phyloP scores from a whole-genome alignment of 345 rosid genomes.

The Euclidium syriacum region DNA sequence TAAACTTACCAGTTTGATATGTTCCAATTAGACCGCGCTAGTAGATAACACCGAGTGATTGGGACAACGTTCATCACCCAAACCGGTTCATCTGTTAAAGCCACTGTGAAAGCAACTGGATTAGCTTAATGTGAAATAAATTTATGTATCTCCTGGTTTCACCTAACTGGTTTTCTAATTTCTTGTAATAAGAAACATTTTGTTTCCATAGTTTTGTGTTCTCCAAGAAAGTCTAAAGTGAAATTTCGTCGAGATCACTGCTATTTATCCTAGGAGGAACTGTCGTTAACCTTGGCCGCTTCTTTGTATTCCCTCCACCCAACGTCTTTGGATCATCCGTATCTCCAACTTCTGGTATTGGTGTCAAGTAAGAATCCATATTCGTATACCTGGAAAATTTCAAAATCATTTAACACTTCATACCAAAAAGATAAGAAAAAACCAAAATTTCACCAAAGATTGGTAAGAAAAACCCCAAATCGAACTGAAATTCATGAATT shows the following conservation, averaged over 20 bases:
- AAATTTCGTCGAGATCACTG: slow-evolving; percentile 48
- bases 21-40: slow-evolving; percentile 93
- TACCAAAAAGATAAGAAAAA: too few species aligned
- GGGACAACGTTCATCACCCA: slow-evolving; percentile 90
- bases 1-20: slow-evolving; percentile 75
- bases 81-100: slow-evolving; percentile 62
- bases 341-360: slow-evolving; percentile 64
- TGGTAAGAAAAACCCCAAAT: too few species aligned
- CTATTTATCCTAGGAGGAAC: slow-evolving; percentile 72
- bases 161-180: slow-evolving; percentile 54
- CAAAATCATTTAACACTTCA: too few species aligned
- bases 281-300: slow-evolving; percentile 72
- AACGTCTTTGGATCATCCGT: slow-evolving; percentile 38
- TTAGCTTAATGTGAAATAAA: slow-evolving; percentile 79
- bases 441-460: too few species aligned
- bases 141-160: slow-evolving; percentile 76
- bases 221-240: slow-evolving; percentile 46
- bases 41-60: slow-evolving; percentile 62
- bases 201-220: slow-evolving; percentile 65
- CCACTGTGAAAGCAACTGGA: slow-evolving; percentile 85
- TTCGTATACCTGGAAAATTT: slow-evolving; percentile 78
- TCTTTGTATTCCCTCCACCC: slow-evolving; percentile 64
- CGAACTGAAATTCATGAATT: too few species aligned
- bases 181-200: slow-evolving; percentile 69
- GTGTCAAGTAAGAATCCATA: slow-evolving; percentile 78